These are phyloP conservation scores for Hyaloscypha hepaticicola DNA, from an alignment of 495 filamentous ascomycete species.

Conservation along the genomic window DNA sequence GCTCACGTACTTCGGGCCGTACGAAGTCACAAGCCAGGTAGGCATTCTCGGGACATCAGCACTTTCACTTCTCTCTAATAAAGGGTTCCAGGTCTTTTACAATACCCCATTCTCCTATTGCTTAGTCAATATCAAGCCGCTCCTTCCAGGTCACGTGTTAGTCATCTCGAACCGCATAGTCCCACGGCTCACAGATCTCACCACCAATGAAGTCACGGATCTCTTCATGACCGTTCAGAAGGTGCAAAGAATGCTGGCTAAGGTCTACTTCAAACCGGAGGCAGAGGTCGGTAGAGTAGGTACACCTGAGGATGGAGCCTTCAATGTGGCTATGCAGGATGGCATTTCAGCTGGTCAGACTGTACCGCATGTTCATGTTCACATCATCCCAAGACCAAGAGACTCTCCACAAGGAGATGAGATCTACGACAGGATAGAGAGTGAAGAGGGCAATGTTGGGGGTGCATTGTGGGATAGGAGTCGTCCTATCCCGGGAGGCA, in stretches of 20 bases:
- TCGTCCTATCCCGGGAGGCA: conserved; percentile 43
- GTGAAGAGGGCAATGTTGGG: conserved; percentile 82
- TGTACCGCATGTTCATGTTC: conserved; percentile 88
- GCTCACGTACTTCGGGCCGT: conserved; percentile 62
- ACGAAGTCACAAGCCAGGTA: conserved; percentile 64
- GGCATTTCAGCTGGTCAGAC: conserved; percentile 84
- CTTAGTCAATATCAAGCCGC: conserved; percentile 91
- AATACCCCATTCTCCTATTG: conserved; percentile 74
- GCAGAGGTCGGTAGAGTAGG: not conserved
- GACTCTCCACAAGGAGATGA: conserved; percentile 51
- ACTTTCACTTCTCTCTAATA: not conserved
- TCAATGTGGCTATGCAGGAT: conserved; percentile 95
- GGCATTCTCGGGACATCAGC: not conserved
- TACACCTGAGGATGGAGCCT: conserved; percentile 47
- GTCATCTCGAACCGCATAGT: conserved; percentile 66
- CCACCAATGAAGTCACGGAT: conserved; percentile 70
- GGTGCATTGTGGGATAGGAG: conserved; percentile 50
- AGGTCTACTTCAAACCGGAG: conserved; percentile 55
- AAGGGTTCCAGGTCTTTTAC: conserved; percentile 69
- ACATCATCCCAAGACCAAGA: conserved; percentile 78
- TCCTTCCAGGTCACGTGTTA: conserved; percentile 91
- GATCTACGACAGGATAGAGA: conserved; percentile 81
- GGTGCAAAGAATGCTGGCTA: conserved; percentile 74
- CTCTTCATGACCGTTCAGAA: conserved; percentile 82
- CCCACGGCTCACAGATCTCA: conserved; percentile 73